Evolutionary conservation across 805 yeast genomes (phyloP), one percentile per base, ranked within the genome.

Genomic region (Ogataea methylovora): DNA sequence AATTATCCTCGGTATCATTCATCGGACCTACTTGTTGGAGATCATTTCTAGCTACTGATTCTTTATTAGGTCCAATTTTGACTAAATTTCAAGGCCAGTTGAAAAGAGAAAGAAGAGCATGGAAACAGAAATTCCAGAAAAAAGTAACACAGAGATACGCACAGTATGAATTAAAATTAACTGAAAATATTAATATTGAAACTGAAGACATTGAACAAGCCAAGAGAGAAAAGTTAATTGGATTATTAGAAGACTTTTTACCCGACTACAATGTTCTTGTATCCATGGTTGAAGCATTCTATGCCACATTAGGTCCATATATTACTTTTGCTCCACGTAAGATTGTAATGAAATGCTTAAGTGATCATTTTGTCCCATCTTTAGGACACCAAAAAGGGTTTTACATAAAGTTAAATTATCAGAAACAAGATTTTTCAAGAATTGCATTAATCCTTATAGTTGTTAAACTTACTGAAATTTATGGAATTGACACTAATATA

Each of bases 11-110:
- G 4, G 5, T 29, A 13, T 9, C 28, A 12, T 28, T 30, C 18
- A 18, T 38, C 23, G 46, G 49, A 0, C 37, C 44, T n/a, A 27
- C 48, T 6, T 39, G 48, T 32, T 45, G 49, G 49, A 34, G 43
- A 24, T 25, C 37, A 5, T 23, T 36, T 18, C 25, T 43, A 17
- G 38, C 33, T 1, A 35, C 32, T 20, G 45, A 45, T 33, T 20
- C 28, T 5, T 13, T 32, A 21, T 13, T 45, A 10, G 32, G 39
- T 2, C 16, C 30, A 13, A 24, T 43, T 4, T 12, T 45, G 17
- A 3, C 13, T 0, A 25, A 11, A n/a, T 35, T 42, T 13, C 29
- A 33, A 28, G 3, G 21, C 1, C 15, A 21, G 9, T 35, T 45
- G 2, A 35, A 35, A 18, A 19, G 11, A 6, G 49, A 45, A 29